Evolutionary conservation across 768 basidiomycete genomes (phyloP), one percentile per base, ranked within the genome.

Genomic region (Leccinum rimulosum): DNA sequence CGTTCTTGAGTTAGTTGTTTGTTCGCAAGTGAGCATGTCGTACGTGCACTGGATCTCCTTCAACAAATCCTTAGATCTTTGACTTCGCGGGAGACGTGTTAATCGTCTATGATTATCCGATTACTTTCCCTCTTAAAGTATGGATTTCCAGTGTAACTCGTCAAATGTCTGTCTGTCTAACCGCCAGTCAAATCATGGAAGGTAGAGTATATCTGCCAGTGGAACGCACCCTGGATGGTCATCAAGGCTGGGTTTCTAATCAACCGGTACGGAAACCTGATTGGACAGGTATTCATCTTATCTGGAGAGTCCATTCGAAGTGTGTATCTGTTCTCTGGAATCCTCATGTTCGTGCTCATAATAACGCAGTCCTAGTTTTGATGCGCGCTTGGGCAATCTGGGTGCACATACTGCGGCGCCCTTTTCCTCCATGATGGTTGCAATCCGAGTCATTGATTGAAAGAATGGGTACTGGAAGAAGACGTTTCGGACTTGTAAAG

Each of bases 311-410:
- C 60, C 10, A 58, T 62, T n/a, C 65, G 33, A 15, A 35, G 51
- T 52, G 7, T 7, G 51, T 35, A 35, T 4, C 7, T 10, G 3
- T 50, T 50, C 17, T 28, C 25, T 50, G 2, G 6, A 28, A 28
- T 6, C 10, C n/a, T 19, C 50, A 0, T 5, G 4, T 5, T 8
- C 9, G 4, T 50, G 49, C 7, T n/a, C 25, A 48, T 22, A 25
- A 12, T 48, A 25, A 51, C 4, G 45, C 51, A 67, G 66, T 62
- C 17, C 48, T 66, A 17, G 66, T 67, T 19, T 52, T 62, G 4
- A 52, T 64, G 60, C 62, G 65, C 5, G 66, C 62, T 28, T 64
- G 66, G 64, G 65, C 61, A 3, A 58, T 60, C 17, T 67, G 63
- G 65, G 8, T 66, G 66, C 31, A 53, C 35, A 9, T 52, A 54